These are phyloP conservation scores for Immersiella caudata DNA, from an alignment of 495 filamentous ascomycete genomes.

Conservation along the genomic window DNA sequence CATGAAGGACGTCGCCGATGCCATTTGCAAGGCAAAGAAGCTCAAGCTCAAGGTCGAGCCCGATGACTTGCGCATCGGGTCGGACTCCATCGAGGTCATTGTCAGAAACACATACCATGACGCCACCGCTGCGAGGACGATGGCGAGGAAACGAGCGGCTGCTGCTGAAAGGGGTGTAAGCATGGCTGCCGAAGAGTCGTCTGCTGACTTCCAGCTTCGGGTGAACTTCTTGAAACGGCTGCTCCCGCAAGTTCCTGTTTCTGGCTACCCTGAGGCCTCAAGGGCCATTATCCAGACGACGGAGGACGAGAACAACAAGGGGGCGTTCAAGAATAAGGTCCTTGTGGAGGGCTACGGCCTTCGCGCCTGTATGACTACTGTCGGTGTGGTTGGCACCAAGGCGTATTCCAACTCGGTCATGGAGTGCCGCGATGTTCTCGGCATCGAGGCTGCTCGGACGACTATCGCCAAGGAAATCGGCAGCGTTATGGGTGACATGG, in stretches of 20 bases:
- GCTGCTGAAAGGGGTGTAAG: constrained; percentile 35
- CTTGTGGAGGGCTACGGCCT: constrained; percentile 96
- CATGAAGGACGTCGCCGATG: constrained; percentile 66
- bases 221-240: constrained; percentile 81
- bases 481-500: constrained; percentile 85
- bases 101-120: constrained; percentile 55
- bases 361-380: constrained; percentile 84
- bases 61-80: constrained; percentile 39
- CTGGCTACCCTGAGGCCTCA: constrained; percentile 81
- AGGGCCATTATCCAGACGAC: constrained; percentile 83
- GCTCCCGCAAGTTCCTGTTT: constrained; percentile 76
- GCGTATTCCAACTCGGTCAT: constrained; percentile 85
- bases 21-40: constrained; percentile 77
- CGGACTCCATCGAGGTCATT: constrained; percentile 58
- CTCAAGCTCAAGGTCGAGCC: constrained; percentile 66
- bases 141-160: constrained; percentile 57
- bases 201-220: constrained; percentile 74
- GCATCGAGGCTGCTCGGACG: constrained; percentile 89
- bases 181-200: constrained; percentile 42
- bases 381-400: constrained; percentile 75
- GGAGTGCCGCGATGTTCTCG: constrained; percentile 89
- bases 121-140: constrained; percentile 41
- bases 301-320: constrained; percentile 42
- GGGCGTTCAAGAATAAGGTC: constrained; percentile 62
- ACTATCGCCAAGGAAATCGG: constrained; percentile 83